Base-by-base conservation (phyloP, 1,284 basidiomycete genomes). In the Somion occarium region DNA sequence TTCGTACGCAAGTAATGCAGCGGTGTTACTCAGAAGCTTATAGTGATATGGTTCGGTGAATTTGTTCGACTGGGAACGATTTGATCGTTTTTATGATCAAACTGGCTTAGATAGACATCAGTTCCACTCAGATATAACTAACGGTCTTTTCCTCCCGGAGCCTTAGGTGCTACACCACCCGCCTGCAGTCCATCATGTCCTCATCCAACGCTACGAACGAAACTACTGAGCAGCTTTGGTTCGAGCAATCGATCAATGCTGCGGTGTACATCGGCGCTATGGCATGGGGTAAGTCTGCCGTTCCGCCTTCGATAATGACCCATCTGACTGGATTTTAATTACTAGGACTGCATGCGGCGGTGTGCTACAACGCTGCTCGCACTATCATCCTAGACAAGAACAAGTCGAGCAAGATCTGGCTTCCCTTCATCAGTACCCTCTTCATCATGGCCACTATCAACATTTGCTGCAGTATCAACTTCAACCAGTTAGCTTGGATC, bases 401-500 rank as follows among this genome's bases (percentile, higher is more conserved):
- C 25, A 46, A 41, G 19, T 20, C 15, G 13, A 45, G 48, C 27
- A 26, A 11, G 20, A 7, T 27, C 27, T 53, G 52, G 48, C 26
- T 56, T 15, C 24, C 45, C 3, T 25, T 56, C 43, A 34, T 50
- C 5, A 12, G 27, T 23, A 19, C n/a, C 4, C 41, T 53, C 12
- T 56, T 50, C 44, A 19, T 23, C 2, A 39, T 44, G 44, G 44
- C 51, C 12, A 43, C 43, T 2, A 25, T 56, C 39, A 53, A 52
- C 46, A 53, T 53, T 20, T 46, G 43, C 38, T 47, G 51, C 48
- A 53, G 25, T 44, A 50, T 53, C 38, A 48, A 26, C 2, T 53
- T 53, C 51, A 53, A 56, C 7, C 59, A 67, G 44, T 48, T 66
- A 7, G 60, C 56, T 41, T 71, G 62, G 50, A 61, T 73, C 44